These are phyloP conservation scores for Vigna reflexopilosa DNA, from an alignment of 306 rosid species.

Conservation along the genomic window DNA sequence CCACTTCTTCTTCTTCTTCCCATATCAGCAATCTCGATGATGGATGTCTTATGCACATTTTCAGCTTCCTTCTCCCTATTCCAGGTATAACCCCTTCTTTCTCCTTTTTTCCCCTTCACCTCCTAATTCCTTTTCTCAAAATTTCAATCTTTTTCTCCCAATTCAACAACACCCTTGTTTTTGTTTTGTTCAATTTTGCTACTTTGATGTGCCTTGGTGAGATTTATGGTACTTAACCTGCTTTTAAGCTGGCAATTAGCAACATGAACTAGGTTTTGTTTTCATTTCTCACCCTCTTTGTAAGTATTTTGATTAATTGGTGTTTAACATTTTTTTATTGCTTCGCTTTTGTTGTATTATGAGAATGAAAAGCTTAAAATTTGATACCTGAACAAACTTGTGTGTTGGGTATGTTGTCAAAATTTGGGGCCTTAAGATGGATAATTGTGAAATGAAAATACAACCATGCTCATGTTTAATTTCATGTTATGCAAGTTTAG, in stretches of 20 bases:
- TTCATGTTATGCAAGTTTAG: background rate
- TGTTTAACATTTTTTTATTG: background rate
- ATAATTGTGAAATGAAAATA: conserved; percentile 20
- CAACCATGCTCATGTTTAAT: background rate
- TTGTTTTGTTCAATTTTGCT: conserved; percentile 22
- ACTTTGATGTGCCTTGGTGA: conserved; percentile 15
- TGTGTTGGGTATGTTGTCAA: background rate
- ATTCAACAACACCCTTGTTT: conserved; percentile 41
- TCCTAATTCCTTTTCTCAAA: background rate
- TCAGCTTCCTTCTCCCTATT: conserved; percentile 90
- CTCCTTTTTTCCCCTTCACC: background rate
- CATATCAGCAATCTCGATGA: conserved; percentile 75
- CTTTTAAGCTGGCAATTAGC: conserved; percentile 23
- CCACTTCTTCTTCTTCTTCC: conserved; percentile 47
- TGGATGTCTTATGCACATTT: conserved; percentile 93
- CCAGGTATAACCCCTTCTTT: conserved; percentile 64
- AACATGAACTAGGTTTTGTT: conserved; percentile 35
- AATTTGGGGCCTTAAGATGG: conserved; percentile 13
- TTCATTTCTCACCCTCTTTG: background rate
- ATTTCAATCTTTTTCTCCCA: conserved; percentile 17
- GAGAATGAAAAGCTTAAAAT: conserved; percentile 13
- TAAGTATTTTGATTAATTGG: background rate
- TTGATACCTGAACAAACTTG: conserved; percentile 11
- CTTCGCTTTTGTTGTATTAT: conserved; percentile 11
- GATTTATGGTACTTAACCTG: conserved; percentile 18